Evolutionary conservation across 352 stramenopile species (phyloP), one percentile per base, ranked within the genome.

Genomic region (Phytophthora syringae): DNA sequence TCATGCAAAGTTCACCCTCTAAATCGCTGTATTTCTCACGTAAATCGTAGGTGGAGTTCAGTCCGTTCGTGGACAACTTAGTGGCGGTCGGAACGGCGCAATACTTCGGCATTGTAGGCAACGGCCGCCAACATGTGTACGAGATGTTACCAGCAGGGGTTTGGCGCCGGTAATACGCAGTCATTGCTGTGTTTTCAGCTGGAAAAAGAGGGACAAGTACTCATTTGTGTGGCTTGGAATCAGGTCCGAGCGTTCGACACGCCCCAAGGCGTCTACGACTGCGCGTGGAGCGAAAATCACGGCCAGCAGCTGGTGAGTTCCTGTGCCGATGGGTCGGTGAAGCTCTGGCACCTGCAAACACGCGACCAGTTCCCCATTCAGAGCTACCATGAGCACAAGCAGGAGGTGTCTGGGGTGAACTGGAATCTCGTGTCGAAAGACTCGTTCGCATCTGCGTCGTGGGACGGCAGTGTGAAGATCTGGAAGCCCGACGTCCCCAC

Each of bases 91-190:
- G 88, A 43, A 96, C 88, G 1, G 77, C 90, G 22, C 92, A 98
- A 72, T 97, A 98, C 77, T 98, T 97, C 74, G 92, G 92, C 1
- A 97, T 98, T 59, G 86, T 98, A 30, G 92, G 92, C 49, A 98
- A 98, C 75, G 92, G 92, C 0, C 76, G 86, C 4, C 86, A 97
- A 60, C 75, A 92, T 53, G 82, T 97, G 30, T 83, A 91, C 42
- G 88, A 97, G 52, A 70, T 94, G 72, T 44, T 88, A 25, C 84
- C 90, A 25, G 70, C 62, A 7, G 88, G 88, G 72, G 81, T 27
- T 75, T 94, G 30, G 64, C 78, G 12, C 77, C 82, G 13, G 86
- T 94, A 51, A 50, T 77, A 66, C 32, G 49, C 2, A 4, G 0
- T 16, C 9, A 25, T 64, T 48, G 6, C 9, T 27, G 27, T 16